Conservation (phyloP, 306 rosid species). For the Cucurbita pepo region DNA sequence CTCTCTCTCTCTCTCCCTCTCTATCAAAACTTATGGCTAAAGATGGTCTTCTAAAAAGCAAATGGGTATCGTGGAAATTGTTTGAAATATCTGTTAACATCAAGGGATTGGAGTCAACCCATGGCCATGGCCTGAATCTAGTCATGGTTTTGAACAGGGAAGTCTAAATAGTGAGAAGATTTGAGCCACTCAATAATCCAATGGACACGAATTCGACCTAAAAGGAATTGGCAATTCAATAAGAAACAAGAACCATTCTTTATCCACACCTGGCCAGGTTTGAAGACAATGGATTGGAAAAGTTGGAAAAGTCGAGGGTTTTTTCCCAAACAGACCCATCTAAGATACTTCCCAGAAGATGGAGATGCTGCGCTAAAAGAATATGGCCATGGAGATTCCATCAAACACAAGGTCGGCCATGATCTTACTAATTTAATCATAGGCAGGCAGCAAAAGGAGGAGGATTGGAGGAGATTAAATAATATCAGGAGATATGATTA, state of each 20-base stretch:
- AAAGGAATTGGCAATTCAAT: neutral
- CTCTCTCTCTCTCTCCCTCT: neutral
- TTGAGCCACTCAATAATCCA: constrained; percentile 1
- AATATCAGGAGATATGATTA: neutral
- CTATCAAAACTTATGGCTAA: neutral
- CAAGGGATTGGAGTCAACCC: constrained; percentile 6
- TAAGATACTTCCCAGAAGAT: neutral
- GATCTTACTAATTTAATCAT: neutral
- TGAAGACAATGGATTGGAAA: neutral
- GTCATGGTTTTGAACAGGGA: neutral
- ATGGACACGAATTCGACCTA: neutral
- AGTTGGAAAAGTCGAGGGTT: neutral
- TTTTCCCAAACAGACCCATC: neutral
- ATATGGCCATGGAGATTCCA: neutral
- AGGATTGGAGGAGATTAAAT: neutral
- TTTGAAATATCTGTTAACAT: neutral
- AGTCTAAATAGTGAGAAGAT: neutral
- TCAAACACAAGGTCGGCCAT: neutral
- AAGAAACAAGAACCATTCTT: neutral
- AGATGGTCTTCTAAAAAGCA: neutral
- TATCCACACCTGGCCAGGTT: neutral
- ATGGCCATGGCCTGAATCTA: neutral
- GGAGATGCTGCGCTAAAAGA: neutral
- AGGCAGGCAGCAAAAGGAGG: neutral
- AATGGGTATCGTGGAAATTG: neutral